These are phyloP conservation scores for Radiomyces spectabilis DNA, from an alignment of 192 early-diverging fungal genomes.

Conservation along the genomic window DNA sequence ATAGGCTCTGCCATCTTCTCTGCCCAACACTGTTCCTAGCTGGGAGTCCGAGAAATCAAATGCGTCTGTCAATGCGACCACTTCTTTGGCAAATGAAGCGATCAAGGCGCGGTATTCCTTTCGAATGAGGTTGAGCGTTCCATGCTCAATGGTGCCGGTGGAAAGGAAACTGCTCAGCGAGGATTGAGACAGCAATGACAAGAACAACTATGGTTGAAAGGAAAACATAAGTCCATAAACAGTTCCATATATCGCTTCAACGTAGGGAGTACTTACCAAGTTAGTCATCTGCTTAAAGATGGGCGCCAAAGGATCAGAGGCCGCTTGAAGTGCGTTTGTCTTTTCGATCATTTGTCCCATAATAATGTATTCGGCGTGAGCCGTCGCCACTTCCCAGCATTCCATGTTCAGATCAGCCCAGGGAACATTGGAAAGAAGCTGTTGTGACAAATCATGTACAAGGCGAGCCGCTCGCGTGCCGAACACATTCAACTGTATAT, in stretches of 20 bases:
- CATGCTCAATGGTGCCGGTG: slow-evolving; percentile 32
- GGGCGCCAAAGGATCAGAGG: slow-evolving; percentile 14
- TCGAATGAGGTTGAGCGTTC: slow-evolving; percentile 24
- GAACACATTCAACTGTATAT: slow-evolving; percentile 56
- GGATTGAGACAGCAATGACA: slow-evolving; percentile 37
- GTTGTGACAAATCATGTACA: slow-evolving; percentile 49
- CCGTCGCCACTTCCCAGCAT: slow-evolving; percentile 58
- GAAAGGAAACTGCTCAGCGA: slow-evolving; percentile 38
- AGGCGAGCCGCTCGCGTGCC: slow-evolving; percentile 60
- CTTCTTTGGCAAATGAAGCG: slow-evolving; percentile 51
- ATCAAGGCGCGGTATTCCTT: slow-evolving; percentile 24
- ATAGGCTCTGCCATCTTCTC: slow-evolving; percentile 64
- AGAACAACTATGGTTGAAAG: slow-evolving; percentile 36
- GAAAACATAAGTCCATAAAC: slow-evolving; percentile 29
- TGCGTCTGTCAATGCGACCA: slow-evolving; percentile 66
- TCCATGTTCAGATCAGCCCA: slow-evolving; percentile 69
- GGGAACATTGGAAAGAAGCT: slow-evolving; percentile 38
- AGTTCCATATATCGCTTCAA: slow-evolving; percentile 13
- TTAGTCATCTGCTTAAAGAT: slow-evolving; percentile 12
- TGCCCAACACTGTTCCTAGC: slow-evolving; percentile 63
- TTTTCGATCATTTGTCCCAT: slow-evolving; percentile 49
- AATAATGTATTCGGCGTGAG: slow-evolving; percentile 72
- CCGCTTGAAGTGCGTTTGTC: slow-evolving; percentile 18
- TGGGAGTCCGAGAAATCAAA: slow-evolving; percentile 61
- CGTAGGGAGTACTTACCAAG: slow-evolving; percentile 2